phyloP scores from a whole-genome alignment of 2,329 filamentous ascomycete species.

The Ceratocystis ficicola region DNA sequence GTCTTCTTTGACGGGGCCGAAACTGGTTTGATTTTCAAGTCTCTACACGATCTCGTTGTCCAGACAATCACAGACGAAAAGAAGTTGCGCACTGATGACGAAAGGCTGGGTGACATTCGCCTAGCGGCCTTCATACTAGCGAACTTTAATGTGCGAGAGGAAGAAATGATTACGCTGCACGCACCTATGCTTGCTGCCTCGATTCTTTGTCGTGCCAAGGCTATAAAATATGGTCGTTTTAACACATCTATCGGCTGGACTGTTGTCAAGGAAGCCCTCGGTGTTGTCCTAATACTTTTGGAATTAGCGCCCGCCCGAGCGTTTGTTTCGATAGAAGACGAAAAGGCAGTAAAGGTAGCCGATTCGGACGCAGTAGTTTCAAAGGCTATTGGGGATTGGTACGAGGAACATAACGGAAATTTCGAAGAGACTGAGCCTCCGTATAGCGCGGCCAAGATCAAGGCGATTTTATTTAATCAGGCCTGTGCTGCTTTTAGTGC shows the following conservation, averaged over 20 bases:
- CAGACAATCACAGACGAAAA: conserved; percentile 35
- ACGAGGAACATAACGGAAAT: conserved; percentile 57
- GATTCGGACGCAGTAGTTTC: conserved; percentile 36
- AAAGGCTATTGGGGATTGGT: conserved; percentile 52
- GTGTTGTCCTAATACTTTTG: conserved; percentile 45
- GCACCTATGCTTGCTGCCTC: conserved; percentile 65
- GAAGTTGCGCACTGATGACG: conserved; percentile 26
- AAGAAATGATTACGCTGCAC: conserved; percentile 86
- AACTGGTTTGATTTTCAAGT: conserved; percentile 81
- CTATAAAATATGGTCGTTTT: conserved; percentile 14
- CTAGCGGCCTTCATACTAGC: conserved; percentile 70
- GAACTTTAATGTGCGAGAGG: conserved; percentile 87
- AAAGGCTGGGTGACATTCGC: conserved; percentile 51
- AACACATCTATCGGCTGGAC: conserved; percentile 45
- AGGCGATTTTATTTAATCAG: conserved; percentile 48
- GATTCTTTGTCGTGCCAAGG: conserved; percentile 31
- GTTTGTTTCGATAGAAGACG: conserved; percentile 34
- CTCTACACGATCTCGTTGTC: conserved; percentile 57
- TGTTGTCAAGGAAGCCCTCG: conserved; percentile 31
- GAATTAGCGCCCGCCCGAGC: conserved; percentile 54
- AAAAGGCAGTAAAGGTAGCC: conserved; percentile 21
- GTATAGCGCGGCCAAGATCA: conserved; percentile 40
- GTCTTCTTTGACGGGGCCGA: conserved; percentile 97
- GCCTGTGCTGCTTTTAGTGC: conserved; percentile 41
- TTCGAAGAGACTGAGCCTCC: conserved; percentile 50